Evolutionary conservation across 805 yeast species (phyloP).

Genomic region (Kodamaea jinghongensis): DNA sequence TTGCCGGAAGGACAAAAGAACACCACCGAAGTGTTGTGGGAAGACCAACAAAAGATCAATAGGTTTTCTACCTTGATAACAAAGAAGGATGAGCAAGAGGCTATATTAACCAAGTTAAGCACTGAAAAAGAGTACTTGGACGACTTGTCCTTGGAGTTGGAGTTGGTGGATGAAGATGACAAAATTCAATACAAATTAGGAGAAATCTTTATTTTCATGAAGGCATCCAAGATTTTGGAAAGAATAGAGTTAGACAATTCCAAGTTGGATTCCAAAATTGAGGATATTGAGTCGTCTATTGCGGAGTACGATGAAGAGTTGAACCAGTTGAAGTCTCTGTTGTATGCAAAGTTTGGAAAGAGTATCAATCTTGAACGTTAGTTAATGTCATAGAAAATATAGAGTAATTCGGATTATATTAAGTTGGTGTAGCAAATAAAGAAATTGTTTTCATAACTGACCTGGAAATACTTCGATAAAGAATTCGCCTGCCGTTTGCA

Average conservation of each 20-base stretch:
- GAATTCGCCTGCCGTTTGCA: too few species aligned
- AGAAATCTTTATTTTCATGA: constrained; percentile 69
- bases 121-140: constrained; percentile 85
- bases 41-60: constrained; percentile 87
- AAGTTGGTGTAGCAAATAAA: too few species aligned
- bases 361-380: constrained; percentile 79
- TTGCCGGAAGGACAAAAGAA: constrained; percentile 57
- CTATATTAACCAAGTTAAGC: constrained; percentile 45
- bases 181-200: constrained; percentile 76
- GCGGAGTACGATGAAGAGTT: constrained; percentile 54
- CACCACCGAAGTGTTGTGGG: constrained; percentile 66
- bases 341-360: constrained; percentile 87
- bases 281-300: constrained; percentile 43
- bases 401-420: too few species aligned
- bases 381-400: not conserved
- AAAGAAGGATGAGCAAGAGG: constrained; percentile 58
- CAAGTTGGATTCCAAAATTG: constrained; percentile 49
- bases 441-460: too few species aligned
- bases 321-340: constrained; percentile 59
- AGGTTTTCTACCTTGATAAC: constrained; percentile 80
- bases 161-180: constrained; percentile 75
- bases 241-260: constrained; percentile 64
- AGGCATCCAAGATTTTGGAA: constrained; percentile 63
- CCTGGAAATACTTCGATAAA: too few species aligned
- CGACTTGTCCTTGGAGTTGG: constrained; percentile 81